phyloP scores from a whole-genome alignment of 2,329 filamentous ascomycete genomes.

The Alternaria burnsii region DNA sequence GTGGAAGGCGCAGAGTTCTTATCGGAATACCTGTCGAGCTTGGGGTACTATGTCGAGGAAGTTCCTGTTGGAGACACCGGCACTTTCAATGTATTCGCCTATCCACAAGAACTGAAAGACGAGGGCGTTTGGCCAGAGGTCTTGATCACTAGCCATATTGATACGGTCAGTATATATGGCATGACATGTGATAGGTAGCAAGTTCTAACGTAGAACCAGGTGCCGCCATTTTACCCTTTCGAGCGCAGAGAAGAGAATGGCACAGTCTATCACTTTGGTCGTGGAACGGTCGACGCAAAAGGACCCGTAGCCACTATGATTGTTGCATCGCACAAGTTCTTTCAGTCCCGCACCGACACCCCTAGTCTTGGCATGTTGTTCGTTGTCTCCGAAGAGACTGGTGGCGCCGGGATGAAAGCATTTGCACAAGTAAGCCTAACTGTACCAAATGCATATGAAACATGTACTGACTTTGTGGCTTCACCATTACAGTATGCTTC shows the following conservation, averaged over 20 bases:
- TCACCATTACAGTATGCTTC: conserved; percentile 24
- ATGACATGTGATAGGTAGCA: background rate
- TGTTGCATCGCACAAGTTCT: conserved; percentile 66
- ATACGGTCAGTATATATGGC: conserved; percentile 58
- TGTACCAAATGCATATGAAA: background rate
- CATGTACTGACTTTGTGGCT: background rate
- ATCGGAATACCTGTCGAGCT: conserved; percentile 67
- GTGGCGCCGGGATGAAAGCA: conserved; percentile 78
- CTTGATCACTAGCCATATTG: conserved; percentile 81
- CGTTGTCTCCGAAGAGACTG: conserved; percentile 81
- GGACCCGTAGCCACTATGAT: conserved; percentile 73
- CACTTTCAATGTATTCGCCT: conserved; percentile 81
- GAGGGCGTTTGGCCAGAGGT: conserved; percentile 60
- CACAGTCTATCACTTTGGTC: conserved; percentile 65
- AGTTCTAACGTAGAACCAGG: conserved; percentile 13
- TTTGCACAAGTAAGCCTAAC: conserved; percentile 33
- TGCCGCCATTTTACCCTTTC: conserved; percentile 73
- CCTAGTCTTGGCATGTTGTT: conserved; percentile 59
- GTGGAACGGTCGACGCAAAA: conserved; percentile 72
- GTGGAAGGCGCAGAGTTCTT: conserved; percentile 72
- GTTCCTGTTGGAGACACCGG: conserved; percentile 47
- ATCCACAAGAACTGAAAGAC: conserved; percentile 49
- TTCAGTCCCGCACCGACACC: conserved; percentile 53
- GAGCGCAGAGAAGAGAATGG: conserved; percentile 57
- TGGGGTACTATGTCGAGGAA: conserved; percentile 60